phyloP scores from a whole-genome alignment of 2,329 filamentous ascomycete species.

The Fonsecaea multimorphosa region DNA sequence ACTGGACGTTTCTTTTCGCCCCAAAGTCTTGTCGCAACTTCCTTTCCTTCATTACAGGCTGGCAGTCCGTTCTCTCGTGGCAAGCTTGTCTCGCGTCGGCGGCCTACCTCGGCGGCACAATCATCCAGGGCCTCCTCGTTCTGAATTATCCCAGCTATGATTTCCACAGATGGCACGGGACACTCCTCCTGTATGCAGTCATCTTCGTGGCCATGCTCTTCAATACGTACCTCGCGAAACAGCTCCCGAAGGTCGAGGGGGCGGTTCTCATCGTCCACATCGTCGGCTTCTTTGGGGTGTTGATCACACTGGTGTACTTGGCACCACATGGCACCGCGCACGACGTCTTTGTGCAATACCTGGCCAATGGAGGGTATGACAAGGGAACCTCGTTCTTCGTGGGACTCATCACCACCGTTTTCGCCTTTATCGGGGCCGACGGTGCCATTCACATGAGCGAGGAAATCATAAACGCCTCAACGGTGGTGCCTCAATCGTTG shows the following conservation, averaged over 20 bases:
- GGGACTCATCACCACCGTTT: conserved; percentile 46
- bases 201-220: conserved; percentile 56
- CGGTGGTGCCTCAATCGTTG: conserved; percentile 47
- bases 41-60: conserved; percentile 43
- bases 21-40: conserved; percentile 35
- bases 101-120: conserved; percentile 53
- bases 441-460: conserved; percentile 50
- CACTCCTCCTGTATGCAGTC: conserved; percentile 57
- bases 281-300: conserved; percentile 45
- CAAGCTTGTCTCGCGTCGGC: conserved; percentile 50
- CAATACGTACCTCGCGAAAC: conserved; percentile 55
- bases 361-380: conserved; percentile 47
- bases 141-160: conserved; percentile 51
- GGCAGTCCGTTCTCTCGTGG: conserved; percentile 57
- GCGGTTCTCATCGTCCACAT: conserved; percentile 32
- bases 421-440: conserved; percentile 48
- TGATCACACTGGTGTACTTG: conserved; percentile 50
- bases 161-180: conserved; percentile 56
- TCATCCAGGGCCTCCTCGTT: conserved; percentile 54
- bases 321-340: conserved; percentile 46
- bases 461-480: conserved; percentile 48
- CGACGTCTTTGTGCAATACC: conserved; percentile 49
- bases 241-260: conserved; percentile 34
- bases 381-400: conserved; percentile 42
- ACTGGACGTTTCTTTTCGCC: conserved; percentile 44